Percentiles rank a stretch among this genome's conserved stretches.
Conservation (phyloP, 257 asterid genomes). For the Salvia splendens region DNA sequence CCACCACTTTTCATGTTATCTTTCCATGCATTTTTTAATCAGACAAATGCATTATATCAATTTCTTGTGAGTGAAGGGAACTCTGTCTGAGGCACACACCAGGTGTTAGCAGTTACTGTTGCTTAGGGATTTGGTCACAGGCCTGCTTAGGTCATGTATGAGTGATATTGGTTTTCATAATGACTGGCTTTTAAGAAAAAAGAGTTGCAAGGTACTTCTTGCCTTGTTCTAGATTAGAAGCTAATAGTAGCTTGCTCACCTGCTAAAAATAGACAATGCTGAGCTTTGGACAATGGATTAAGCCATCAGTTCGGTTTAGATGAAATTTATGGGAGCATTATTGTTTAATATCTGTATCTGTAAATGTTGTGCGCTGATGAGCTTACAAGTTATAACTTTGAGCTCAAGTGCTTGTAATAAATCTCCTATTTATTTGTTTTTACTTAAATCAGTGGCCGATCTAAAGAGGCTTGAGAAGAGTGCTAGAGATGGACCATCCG, state of each 20-base stretch:
- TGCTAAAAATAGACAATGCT: conserved; percentile 5
- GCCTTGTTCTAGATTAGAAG: conserved; percentile 22
- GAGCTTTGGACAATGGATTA: conserved; percentile 16
- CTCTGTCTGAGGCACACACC: background rate
- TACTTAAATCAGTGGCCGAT: conserved; percentile 68
- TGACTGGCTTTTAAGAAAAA: conserved; percentile 11
- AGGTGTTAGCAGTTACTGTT: background rate
- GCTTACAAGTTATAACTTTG: conserved; percentile 13
- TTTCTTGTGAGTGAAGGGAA: conserved; percentile 17
- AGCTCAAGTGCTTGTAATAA: conserved; percentile 33
- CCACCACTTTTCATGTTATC: conserved; percentile 25
- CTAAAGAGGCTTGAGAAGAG: conserved; percentile 81
- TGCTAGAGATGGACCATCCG: conserved; percentile 99
- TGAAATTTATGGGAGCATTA: conserved; percentile 11
- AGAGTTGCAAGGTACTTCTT: conserved; percentile 7
- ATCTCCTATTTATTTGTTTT: conserved; percentile 23
- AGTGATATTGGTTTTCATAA: conserved; percentile 18
- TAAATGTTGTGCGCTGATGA: conserved; percentile 24
- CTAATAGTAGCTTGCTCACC: conserved; percentile 9
- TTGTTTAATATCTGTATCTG: conserved; percentile 10
- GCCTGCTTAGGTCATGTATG: conserved; percentile 11
- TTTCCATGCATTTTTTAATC: conserved; percentile 21
- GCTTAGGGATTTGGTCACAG: background rate
- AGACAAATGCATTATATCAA: conserved; percentile 8
- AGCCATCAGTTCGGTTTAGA: conserved; percentile 17